These are phyloP conservation scores for Bauhinia variegata DNA, from an alignment of 306 rosid species.

Conservation along the genomic window DNA sequence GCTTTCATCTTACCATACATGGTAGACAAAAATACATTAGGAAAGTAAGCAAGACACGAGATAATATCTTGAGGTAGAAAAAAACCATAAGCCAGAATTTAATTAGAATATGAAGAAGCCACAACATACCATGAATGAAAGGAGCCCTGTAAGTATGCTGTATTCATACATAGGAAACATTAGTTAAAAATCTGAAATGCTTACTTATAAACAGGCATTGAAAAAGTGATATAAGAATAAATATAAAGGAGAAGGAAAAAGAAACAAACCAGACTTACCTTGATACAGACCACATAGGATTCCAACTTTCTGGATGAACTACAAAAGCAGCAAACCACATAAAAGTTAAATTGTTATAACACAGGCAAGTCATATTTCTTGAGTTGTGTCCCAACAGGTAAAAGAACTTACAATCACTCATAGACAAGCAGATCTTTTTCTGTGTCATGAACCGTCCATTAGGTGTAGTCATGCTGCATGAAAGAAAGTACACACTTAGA, in stretches of 20 bases:
- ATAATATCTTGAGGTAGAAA: background rate
- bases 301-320: conserved; percentile 99
- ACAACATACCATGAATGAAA: conserved; percentile 81
- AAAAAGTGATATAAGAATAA: background rate
- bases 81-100: background rate
- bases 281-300: conserved; percentile 99
- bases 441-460: conserved; percentile 94
- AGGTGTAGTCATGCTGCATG: conserved; percentile 89
- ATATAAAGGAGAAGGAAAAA: conserved; percentile 43
- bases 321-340: conserved; percentile 39
- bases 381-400: background rate
- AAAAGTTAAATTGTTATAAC: conserved; percentile 28
- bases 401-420: conserved; percentile 90
- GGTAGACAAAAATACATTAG: background rate
- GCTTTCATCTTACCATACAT: background rate
- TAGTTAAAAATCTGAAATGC: conserved; percentile 35
- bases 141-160: conserved; percentile 98
- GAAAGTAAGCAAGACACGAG: background rate
- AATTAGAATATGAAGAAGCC: conserved; percentile 34
- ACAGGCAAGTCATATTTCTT: conserved; percentile 20
- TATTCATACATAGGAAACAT: conserved; percentile 48
- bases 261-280: conserved; percentile 50
- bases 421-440: conserved; percentile 90
- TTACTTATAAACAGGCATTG: conserved; percentile 13
- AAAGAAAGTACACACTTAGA: conserved; percentile 17